A percentile compares a stretch with the other conserved stretches of the same genome.
phyloP scores from a whole-genome alignment of 148 eudicot genomes.

The Diospyros kaki region DNA sequence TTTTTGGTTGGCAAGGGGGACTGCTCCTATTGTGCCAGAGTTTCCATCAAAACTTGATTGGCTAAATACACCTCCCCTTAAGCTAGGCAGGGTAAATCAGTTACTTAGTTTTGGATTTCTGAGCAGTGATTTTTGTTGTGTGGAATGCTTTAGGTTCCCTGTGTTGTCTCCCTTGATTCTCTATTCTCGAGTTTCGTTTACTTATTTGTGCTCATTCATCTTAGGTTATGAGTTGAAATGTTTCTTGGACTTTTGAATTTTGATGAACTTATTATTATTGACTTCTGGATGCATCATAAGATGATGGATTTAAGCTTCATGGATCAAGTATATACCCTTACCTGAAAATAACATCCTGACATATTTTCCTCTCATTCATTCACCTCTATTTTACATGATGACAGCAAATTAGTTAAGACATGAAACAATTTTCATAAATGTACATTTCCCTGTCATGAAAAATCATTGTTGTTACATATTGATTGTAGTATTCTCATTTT shows the following conservation, averaged over 20 bases:
- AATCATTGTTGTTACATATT: background rate
- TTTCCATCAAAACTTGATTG: conserved; percentile 92
- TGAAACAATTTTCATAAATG: background rate
- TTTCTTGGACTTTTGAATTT: background rate
- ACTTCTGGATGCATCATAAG: background rate
- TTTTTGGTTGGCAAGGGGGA: conserved; percentile 36
- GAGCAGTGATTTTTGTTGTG: background rate
- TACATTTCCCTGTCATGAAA: no score
- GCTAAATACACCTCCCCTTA: conserved; percentile 92
- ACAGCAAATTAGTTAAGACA: background rate
- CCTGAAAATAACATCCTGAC: background rate
- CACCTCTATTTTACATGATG: background rate
- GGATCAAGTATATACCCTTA: background rate
- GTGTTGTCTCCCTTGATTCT: background rate
- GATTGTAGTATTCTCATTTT: background rate
- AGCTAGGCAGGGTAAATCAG: conserved; percentile 62
- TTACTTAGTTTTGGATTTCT: conserved; percentile 2
- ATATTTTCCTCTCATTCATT: background rate
- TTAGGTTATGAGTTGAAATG: background rate
- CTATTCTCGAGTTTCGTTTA: background rate
- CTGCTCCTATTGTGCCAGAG: conserved; percentile 70
- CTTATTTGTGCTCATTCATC: background rate
- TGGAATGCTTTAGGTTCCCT: background rate
- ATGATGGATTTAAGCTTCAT: background rate
- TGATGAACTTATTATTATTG: background rate